Percentiles rank a stretch among this genome's conserved stretches.
These are phyloP conservation scores for Ascochyta rabiei DNA, from an alignment of 2,329 filamentous ascomycete genomes.

Conservation along the genomic window DNA sequence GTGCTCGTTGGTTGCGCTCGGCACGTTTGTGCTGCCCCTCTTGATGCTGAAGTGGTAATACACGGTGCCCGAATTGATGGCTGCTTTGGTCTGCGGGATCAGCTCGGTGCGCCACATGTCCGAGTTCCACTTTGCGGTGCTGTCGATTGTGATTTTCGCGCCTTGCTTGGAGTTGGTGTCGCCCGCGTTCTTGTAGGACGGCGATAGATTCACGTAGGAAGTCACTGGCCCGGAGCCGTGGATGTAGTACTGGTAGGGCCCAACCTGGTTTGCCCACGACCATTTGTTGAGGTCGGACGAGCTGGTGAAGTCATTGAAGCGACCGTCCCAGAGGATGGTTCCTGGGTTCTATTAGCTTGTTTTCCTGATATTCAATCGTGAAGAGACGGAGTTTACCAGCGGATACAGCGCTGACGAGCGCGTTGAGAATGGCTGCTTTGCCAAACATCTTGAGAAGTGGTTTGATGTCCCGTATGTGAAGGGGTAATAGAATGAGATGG, in stretches of 20 bases:
- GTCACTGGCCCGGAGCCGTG: slow-evolving; percentile 65
- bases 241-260: slow-evolving; percentile 77
- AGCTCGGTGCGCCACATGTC: slow-evolving; percentile 78
- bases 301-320: slow-evolving; percentile 65
- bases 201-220: slow-evolving; percentile 67
- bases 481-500: not conserved
- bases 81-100: slow-evolving; percentile 71
- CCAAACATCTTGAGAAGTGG: slow-evolving; percentile 36
- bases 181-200: slow-evolving; percentile 68
- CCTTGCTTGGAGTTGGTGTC: slow-evolving; percentile 68
- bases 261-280: slow-evolving; percentile 72
- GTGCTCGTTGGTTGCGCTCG: slow-evolving; percentile 68
- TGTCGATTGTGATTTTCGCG: slow-evolving; percentile 69
- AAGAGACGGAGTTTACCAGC: slow-evolving; percentile 28
- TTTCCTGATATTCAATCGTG: not conserved
- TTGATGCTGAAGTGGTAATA: slow-evolving; percentile 76
- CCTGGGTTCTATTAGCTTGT: slow-evolving; percentile 40
- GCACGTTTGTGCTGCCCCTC: slow-evolving; percentile 64
- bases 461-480: not conserved
- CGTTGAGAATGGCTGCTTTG: slow-evolving; percentile 35
- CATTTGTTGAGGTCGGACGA: slow-evolving; percentile 64
- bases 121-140: slow-evolving; percentile 72
- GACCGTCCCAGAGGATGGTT: slow-evolving; percentile 68
- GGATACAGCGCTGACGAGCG: slow-evolving; percentile 42
- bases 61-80: slow-evolving; percentile 69